Evolutionary conservation across 345 rosid genomes (phyloP), one percentile per base, ranked within the genome.

Genomic region (Populus tremula): DNA sequence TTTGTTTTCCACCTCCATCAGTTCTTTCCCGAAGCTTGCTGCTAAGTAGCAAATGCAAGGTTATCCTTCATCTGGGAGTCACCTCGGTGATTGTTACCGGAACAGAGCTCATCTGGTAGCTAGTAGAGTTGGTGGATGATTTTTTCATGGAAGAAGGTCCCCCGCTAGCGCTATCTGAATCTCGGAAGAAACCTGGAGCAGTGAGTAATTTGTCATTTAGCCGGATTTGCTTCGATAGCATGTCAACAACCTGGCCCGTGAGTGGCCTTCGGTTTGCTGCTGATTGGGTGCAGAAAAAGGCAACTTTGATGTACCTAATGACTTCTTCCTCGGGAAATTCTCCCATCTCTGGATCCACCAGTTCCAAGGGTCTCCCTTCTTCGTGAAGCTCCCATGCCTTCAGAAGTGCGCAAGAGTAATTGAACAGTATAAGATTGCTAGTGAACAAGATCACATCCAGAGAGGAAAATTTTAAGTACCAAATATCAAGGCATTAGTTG

Each of bases 231-330:
- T 53, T 88, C 0, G 90, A 78, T 13, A 91, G 89, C 96, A 91
- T 91, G 38, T 88, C 83, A 2, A 88, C 83, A 39, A 91, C 96
- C 84, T 90, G 91, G 80, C 90, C 85, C 93, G 88, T 90, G 45
- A 43, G 13, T 1, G 93, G 96, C 77, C 96, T 86, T 41, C 90
- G 87, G 72, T 43, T 87, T 17, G 85, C 87, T 33, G 73, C 82
- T 49, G 83, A 85, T 73, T 91, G 96, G 50, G 96, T 85, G 76
- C 96, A 91, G 89, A 91, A 88, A 56, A 91, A 82, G 14, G 96
- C 93, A 38, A 91, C 87, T 78, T 91, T 91, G 49, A 90, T 83
- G 84, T 88, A 82, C 53, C 90, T 81, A 45, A 86, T 53, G 64
- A 84, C 83, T 77, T 84, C 88, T 18, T 88, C 89, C 75, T 85